Conservation (phyloP, 2,329 filamentous ascomycete species). For the Myriosclerotinia duriaeana region DNA sequence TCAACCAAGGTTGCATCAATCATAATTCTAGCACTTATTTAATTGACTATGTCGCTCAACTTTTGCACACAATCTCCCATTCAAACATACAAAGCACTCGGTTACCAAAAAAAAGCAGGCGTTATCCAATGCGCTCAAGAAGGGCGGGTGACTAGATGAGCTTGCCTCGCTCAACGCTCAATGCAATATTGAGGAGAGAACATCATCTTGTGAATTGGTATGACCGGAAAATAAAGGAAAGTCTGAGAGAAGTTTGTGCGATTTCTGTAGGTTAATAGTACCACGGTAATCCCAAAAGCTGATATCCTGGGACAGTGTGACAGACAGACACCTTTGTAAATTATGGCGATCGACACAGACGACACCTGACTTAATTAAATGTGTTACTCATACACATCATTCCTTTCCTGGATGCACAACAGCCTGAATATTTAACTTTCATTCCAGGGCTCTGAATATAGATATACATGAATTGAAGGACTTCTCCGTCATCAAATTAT, state of each 20-base stretch:
- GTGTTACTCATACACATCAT: not conserved
- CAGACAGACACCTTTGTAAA: not conserved
- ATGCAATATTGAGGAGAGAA: not conserved
- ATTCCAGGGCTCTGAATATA: not conserved
- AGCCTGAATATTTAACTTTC: not conserved
- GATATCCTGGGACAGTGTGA: not conserved
- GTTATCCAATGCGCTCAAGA: not conserved
- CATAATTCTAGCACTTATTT: not conserved
- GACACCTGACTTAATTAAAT: not conserved
- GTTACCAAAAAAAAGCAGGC: not conserved
- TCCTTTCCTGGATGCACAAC: not conserved
- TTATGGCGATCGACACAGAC: not conserved
- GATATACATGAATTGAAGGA: not conserved
- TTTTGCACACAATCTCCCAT: too few relatives aligned
- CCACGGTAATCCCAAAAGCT: not conserved
- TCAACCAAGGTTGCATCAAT: not conserved
- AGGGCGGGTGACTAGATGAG: not conserved
- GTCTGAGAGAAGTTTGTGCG: not conserved
- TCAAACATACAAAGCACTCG: not conserved
- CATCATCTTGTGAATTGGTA: not conserved
- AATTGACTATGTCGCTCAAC: not conserved
- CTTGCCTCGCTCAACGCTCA: not conserved
- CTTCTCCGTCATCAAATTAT: not conserved
- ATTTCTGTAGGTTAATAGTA: not conserved
- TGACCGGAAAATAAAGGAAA: not conserved